phyloP scores from a whole-genome alignment of 2,329 filamentous ascomycete genomes.

The Botryosphaeria dothidea region DNA sequence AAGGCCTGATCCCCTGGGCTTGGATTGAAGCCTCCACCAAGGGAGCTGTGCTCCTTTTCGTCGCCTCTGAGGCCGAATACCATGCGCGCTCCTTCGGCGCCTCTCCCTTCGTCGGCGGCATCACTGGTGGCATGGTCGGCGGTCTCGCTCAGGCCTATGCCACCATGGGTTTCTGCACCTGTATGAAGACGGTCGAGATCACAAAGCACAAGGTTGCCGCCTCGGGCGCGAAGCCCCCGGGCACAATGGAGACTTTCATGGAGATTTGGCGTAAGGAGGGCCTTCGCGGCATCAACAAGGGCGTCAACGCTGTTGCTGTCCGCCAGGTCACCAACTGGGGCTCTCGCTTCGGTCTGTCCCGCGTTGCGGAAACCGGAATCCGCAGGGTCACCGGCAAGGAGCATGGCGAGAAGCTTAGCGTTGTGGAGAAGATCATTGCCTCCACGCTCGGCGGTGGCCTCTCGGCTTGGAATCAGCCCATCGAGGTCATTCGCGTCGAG shows the following conservation, averaged over 20 bases:
- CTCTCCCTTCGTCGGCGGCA: slow-evolving; percentile 83
- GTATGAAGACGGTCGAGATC: slow-evolving; percentile 99
- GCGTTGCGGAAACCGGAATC: slow-evolving; percentile 88
- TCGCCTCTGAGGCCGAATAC: slow-evolving; percentile 97
- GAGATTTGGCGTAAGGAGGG: slow-evolving; percentile 95
- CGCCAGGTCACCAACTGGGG: slow-evolving; percentile 99
- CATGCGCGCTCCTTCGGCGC: slow-evolving; percentile 83
- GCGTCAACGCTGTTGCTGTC: slow-evolving; percentile 97
- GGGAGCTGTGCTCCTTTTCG: slow-evolving; percentile 97
- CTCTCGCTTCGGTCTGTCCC: slow-evolving; percentile 88
- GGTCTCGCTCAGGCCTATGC: slow-evolving; percentile 98
- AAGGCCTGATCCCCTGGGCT: slow-evolving; percentile 98
- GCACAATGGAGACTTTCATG: slow-evolving; percentile 94
- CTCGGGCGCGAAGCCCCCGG: slow-evolving; percentile 77
- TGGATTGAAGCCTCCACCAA: slow-evolving; percentile 99
- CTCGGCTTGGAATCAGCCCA: slow-evolving; percentile 98
- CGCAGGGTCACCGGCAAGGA: slow-evolving; percentile 76
- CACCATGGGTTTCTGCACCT: slow-evolving; percentile 99
- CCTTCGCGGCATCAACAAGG: slow-evolving; percentile 94
- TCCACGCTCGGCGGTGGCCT: slow-evolving; percentile 88
- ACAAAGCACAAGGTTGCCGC: slow-evolving; percentile 95
- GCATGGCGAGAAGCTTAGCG: slow-evolving; percentile 73
- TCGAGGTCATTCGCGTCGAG: slow-evolving; percentile 98
- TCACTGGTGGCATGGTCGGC: slow-evolving; percentile 86
- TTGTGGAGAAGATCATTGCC: slow-evolving; percentile 85